Evolutionary conservation across 345 rosid species (phyloP), one percentile per base, ranked within the genome.

Genomic region (Euphorbia lathyris): DNA sequence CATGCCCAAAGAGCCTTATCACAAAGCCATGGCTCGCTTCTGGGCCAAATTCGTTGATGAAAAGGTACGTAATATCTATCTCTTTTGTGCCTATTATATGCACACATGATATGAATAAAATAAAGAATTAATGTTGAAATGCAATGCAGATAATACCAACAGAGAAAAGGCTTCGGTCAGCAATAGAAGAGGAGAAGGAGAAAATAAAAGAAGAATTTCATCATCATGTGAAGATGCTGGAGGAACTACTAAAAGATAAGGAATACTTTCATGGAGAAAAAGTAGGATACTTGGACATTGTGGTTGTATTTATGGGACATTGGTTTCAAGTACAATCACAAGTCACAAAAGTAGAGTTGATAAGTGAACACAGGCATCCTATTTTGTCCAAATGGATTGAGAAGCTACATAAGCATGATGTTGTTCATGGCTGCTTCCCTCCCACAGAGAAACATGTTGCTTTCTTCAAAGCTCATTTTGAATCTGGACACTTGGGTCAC

Each of bases 221-320:
- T 42, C 19, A 63, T 2, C 19, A 42, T 22, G 30, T 63, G 30
- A 38, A 63, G 7, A 10, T n/a, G n/a, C 51, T 63, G 8, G 66
- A 63, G 51, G 43, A 63, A 3, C 51, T 20, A 29, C 26, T 63
- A 38, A 63, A 40, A 38, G 66, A 23, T 7, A 63, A 42, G 20
- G 65, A 29, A 23, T 45, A 25, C 34, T 64, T 45, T n/a, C 36
- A 52, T 2, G 55, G 22, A 2, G 58, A 50, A 14, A 50, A 50
- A 17, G 52, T 66, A 48, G 69, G 58, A 27, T 66, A 66, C 19
- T 50, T 51, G 27, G 56, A 63, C 47, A 63, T 63, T 63, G 51
- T 42, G 19, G 51, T 43, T 36, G 10, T 63, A 9, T 20, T 22
- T 40, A 40, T 36, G 5, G 47, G 23, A 0, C 47, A 63, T 20